Percentiles rank a stretch among this genome's conserved stretches.
Evolutionary conservation across 169 alveolate species (phyloP).

Genomic region (Eimeria praecox): DNA sequence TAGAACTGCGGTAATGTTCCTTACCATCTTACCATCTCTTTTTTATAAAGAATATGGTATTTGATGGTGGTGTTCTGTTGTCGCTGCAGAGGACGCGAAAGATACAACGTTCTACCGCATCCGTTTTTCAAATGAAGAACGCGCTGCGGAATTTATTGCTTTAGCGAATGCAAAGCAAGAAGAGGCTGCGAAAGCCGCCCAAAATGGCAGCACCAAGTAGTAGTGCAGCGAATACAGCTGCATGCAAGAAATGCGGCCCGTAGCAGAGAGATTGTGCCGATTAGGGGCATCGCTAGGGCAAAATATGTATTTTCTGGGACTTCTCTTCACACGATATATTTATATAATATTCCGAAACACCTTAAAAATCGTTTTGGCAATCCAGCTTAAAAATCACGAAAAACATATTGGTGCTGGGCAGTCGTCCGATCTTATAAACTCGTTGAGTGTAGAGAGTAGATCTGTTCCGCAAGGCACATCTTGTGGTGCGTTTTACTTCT

Average conservation of each 20-base stretch:
- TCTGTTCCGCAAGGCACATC: not conserved
- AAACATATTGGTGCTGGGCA: not conserved
- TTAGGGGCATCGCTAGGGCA: constrained; percentile 32
- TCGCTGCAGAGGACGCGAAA: constrained; percentile 66
- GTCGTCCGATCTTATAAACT: not conserved
- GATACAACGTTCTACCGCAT: constrained; percentile 81
- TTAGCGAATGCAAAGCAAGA: constrained; percentile 78
- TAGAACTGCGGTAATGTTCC: not conserved
- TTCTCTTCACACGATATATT: not conserved
- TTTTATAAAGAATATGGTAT: not conserved
- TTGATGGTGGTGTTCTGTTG: not conserved
- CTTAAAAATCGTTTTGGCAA: constrained; percentile 46
- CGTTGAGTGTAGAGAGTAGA: not conserved
- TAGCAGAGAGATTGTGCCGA: constrained; percentile 16
- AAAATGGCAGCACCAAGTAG: constrained; percentile 56
- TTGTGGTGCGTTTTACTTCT: not conserved
- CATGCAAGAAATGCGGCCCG: constrained; percentile 1
- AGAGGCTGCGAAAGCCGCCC: constrained; percentile 54
- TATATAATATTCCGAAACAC: constrained; percentile 1
- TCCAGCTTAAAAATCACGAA: not conserved
- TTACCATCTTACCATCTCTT: not conserved
- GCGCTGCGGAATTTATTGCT: constrained; percentile 79
- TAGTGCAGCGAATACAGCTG: not conserved
- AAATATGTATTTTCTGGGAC: constrained; percentile 28
- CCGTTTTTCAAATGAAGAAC: constrained; percentile 77